Conservation (phyloP, 352 stramenopile species). For the Thalassiosira livingstoniorum region DNA sequence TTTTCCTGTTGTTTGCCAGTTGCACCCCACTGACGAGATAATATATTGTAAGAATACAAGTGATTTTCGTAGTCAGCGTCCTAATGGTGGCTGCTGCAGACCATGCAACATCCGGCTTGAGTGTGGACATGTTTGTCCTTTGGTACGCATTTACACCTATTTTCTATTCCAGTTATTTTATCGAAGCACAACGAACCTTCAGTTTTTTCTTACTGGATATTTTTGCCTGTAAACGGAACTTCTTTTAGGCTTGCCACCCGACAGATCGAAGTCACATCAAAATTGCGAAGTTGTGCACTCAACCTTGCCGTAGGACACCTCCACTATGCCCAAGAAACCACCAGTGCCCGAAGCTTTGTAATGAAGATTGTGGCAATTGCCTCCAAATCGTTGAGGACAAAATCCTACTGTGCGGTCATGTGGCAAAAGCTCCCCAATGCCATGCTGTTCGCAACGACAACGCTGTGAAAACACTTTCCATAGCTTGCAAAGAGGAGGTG, state of each 20-base stretch:
- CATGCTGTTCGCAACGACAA: constrained; percentile 48
- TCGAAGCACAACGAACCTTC: not conserved
- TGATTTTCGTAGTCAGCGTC: constrained; percentile 75
- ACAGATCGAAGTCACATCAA: constrained; percentile 69
- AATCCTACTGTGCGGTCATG: constrained; percentile 81
- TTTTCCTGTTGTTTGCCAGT: constrained; percentile 68
- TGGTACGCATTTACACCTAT: constrained; percentile 7
- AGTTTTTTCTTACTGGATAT: not conserved
- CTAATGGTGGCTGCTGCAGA: constrained; percentile 86
- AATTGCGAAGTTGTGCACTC: constrained; percentile 68
- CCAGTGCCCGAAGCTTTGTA: constrained; percentile 80
- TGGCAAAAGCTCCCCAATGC: constrained; percentile 48
- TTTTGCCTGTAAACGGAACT: not conserved
- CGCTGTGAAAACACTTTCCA: constrained; percentile 30
- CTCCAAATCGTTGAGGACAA: constrained; percentile 67
- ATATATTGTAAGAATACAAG: constrained; percentile 47
- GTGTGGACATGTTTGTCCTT: constrained; percentile 74
- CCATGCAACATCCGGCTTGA: constrained; percentile 79
- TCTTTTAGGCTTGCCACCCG: constrained; percentile 78
- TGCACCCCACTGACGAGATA: constrained; percentile 66
- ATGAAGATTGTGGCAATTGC: constrained; percentile 83
- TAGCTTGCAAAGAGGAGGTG: constrained; percentile 47
- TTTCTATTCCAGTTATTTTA: not conserved
- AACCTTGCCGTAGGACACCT: constrained; percentile 80
- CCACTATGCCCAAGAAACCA: constrained; percentile 76